Evolutionary conservation across 306 rosid species (phyloP), one percentile per base, ranked within the genome.

Genomic region (Begonia loranthoides): DNA sequence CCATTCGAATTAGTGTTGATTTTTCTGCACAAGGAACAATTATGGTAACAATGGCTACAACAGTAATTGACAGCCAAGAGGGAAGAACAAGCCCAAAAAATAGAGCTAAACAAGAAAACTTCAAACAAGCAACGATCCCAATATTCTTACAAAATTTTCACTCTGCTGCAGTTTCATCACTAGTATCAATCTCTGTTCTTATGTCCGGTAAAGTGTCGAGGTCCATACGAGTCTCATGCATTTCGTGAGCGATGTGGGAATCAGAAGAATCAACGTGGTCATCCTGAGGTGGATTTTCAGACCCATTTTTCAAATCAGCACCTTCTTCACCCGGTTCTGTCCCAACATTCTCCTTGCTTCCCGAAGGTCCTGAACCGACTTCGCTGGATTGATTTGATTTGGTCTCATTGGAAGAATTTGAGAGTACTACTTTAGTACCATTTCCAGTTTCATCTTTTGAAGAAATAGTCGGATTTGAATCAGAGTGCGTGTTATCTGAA

Each of bases 141-240:
- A 19, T 4, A 19, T 19, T 19, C 22, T 19, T 19, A 19, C 2
- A 2, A 19, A 19, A 19, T 49, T 17, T 53, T 78, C 57, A 78
- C 66, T 80, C 95, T 19, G 86, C 82, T 13, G 87, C 82, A 57
- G 47, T 62, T 59, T 80, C 92, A 3, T 77, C 94, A 55, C 49
- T 70, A 17, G 62, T 68, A 46, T 76, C 71, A 55, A 73, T 81
- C 48, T 53, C 80, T 13, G 65, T 76, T 74, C 61, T 75, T 24
- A 76, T 62, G n/a, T 80, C 85, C 2, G 95, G 83, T 52, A 90
- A 60, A 1, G 92, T 85, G 43, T 63, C 85, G 13, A 90, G 74
- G 70, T 90, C 95, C 4, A 67, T 79, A 43, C 51, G 88, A 58
- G 19, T 73, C 45, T 74, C 73, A 28, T 69, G 40, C 64, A 55